Percentiles rank a stretch among this genome's conserved stretches.
Evolutionary conservation across 352 stramenopile genomes (phyloP).

Genomic region (Halophytophthora polymorphica): DNA sequence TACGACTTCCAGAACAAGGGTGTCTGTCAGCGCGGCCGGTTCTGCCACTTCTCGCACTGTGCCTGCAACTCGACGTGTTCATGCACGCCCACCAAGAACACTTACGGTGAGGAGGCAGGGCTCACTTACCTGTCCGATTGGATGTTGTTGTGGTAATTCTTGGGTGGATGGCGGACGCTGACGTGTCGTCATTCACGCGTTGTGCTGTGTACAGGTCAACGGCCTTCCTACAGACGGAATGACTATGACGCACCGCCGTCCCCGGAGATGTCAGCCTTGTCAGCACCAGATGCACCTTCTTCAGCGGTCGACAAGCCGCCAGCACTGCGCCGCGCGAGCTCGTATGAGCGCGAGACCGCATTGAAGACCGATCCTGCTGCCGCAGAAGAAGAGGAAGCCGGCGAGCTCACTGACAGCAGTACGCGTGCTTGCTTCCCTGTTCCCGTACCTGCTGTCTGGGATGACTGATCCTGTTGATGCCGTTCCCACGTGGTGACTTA

Average conservation of each 20-base stretch:
- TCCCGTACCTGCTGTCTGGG: neutral
- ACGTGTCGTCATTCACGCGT: no score
- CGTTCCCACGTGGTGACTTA: constrained; percentile 3
- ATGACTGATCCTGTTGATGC: constrained; percentile 1
- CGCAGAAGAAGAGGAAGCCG: constrained; percentile 65
- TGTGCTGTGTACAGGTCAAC: constrained; percentile 46
- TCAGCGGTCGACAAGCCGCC: constrained; percentile 40
- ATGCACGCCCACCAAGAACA: constrained; percentile 79
- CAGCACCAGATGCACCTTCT: constrained; percentile 22
- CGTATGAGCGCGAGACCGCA: constrained; percentile 48
- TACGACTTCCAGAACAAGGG: constrained; percentile 90
- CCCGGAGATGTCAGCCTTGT: constrained; percentile 32
- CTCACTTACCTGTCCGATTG: neutral
- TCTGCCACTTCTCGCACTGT: constrained; percentile 87
- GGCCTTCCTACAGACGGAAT: constrained; percentile 74
- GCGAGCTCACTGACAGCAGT: constrained; percentile 66
- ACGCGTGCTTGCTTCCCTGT: constrained; percentile 8
- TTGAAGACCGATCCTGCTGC: constrained; percentile 25
- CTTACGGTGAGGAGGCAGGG: constrained; percentile 54
- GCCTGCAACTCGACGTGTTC: constrained; percentile 85
- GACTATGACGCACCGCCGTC: constrained; percentile 80
- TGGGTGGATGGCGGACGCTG: no score
- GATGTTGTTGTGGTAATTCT: neutral
- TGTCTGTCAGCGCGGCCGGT: constrained; percentile 75
- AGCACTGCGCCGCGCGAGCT: constrained; percentile 30